Percentiles rank a stretch among this genome's conserved stretches.
Conservation (phyloP, 352 stramenopile genomes). For the Globisporangium okanoganense region DNA sequence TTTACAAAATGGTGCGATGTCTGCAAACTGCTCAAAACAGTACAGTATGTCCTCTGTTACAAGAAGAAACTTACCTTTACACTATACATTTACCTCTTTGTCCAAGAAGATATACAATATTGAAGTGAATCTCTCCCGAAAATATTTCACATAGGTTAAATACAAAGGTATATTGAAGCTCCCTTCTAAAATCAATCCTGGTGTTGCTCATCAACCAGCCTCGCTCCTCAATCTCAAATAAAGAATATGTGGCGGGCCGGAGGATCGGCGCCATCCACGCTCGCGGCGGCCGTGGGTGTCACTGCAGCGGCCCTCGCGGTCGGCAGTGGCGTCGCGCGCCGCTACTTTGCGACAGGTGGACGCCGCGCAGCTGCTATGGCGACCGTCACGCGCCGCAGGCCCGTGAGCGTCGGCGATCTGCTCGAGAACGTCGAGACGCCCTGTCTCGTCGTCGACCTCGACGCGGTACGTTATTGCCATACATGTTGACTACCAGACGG, state of each 20-base stretch:
- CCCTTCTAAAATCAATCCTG: too few species aligned
- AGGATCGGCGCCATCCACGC: background rate
- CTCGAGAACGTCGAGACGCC: constrained; percentile 54
- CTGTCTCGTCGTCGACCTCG: constrained; percentile 59
- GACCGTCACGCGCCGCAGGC: constrained; percentile 17
- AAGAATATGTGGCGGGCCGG: background rate
- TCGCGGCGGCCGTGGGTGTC: constrained; percentile 8
- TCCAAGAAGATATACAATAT: too few species aligned
- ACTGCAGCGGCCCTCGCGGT: constrained; percentile 7
- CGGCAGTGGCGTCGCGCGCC: constrained; percentile 3
- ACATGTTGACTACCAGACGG: background rate
- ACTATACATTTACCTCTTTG: too few species aligned
- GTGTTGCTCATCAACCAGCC: too few species aligned
- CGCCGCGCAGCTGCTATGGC: background rate
- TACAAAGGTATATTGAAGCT: too few species aligned
- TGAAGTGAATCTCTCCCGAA: too few species aligned
- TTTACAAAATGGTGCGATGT: too few species aligned
- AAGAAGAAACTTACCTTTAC: too few species aligned
- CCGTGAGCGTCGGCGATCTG: constrained; percentile 14
- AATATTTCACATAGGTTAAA: too few species aligned
- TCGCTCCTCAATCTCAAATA: too few species aligned
- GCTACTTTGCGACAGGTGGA: background rate
- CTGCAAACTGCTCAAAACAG: too few species aligned
- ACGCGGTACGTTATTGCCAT: constrained; percentile 26
- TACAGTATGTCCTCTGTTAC: too few species aligned